Conservation (phyloP, 495 filamentous ascomycete species). For the Jackrogersella multiformis region DNA sequence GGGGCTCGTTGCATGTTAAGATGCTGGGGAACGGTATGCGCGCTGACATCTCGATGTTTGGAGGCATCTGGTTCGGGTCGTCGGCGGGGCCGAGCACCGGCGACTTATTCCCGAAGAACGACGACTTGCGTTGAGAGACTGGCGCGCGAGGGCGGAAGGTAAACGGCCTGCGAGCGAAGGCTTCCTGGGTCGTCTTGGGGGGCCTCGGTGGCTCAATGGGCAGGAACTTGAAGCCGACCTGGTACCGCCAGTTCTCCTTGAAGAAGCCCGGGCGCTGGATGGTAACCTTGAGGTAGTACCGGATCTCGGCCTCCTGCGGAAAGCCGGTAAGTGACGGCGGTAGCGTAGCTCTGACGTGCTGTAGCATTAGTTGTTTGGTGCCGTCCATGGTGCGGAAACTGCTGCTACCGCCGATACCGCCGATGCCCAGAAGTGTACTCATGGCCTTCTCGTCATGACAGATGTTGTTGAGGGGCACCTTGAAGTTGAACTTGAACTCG, state of each 20-base stretch:
- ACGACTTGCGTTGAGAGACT: conserved; percentile 49
- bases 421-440: conserved; percentile 54
- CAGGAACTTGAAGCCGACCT: conserved; percentile 77
- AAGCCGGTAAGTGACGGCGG: conserved; percentile 88
- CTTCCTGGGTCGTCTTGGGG: conserved; percentile 72
- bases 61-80: conserved; percentile 37
- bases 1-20: conserved; percentile 83
- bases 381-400: conserved; percentile 63
- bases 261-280: conserved; percentile 83
- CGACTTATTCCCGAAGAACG: conserved; percentile 58
- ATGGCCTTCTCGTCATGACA: conserved; percentile 68
- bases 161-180: conserved; percentile 83
- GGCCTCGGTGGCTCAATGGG: conserved; percentile 90
- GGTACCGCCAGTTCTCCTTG: conserved; percentile 80
- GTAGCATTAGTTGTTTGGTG: conserved; percentile 59
- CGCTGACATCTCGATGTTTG: conserved; percentile 72
- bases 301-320: conserved; percentile 83
- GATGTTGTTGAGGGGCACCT: conserved; percentile 91
- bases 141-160: conserved; percentile 65
- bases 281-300: conserved; percentile 93
- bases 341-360: conserved; percentile 85
- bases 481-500: conserved; percentile 91
- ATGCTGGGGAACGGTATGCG: conserved; percentile 89
- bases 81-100: conserved; percentile 14
- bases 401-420: conserved; percentile 48